Conservation (phyloP, 345 rosid genomes). For the Eucalyptus guilfoylei region DNA sequence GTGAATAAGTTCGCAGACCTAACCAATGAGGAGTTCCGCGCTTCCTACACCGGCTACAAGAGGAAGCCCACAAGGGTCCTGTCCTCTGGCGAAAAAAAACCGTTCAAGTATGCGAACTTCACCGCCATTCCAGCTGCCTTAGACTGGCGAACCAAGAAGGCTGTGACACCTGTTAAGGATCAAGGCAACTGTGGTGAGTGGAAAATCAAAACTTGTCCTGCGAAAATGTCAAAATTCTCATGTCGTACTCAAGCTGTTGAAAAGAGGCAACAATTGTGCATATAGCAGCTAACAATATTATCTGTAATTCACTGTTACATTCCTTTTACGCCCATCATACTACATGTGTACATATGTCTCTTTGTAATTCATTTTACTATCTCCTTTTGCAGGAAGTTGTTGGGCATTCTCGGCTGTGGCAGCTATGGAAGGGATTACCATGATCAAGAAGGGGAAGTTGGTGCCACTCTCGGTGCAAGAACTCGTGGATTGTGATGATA, state of each 20-base stretch:
- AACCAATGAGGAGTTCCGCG: constrained; percentile 16
- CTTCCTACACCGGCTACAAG: constrained; percentile 6
- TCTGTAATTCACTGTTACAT: neutral
- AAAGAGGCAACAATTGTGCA: neutral
- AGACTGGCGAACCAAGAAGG: constrained; percentile 31
- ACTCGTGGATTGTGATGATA: neutral
- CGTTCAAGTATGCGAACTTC: neutral
- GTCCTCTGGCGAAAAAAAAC: neutral
- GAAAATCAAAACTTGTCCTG: neutral
- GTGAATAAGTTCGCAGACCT: constrained; percentile 20
- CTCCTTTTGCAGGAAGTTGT: neutral
- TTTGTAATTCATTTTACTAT: neutral
- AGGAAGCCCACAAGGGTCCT: neutral
- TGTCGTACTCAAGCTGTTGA: neutral
- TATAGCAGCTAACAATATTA: neutral
- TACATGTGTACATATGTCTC: neutral
- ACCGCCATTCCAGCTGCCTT: constrained; percentile 2
- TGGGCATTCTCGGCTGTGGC: neutral
- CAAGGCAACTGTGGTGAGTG: constrained; percentile 31
- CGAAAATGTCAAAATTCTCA: neutral
- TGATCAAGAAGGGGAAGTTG: neutral
- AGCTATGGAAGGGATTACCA: neutral
- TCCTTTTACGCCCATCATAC: neutral
- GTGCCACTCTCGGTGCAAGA: neutral
- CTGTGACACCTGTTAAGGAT: constrained; percentile 30